phyloP scores from a whole-genome alignment of 176 grass and related monocot genomes.

The Urochloa ruziziensis region DNA sequence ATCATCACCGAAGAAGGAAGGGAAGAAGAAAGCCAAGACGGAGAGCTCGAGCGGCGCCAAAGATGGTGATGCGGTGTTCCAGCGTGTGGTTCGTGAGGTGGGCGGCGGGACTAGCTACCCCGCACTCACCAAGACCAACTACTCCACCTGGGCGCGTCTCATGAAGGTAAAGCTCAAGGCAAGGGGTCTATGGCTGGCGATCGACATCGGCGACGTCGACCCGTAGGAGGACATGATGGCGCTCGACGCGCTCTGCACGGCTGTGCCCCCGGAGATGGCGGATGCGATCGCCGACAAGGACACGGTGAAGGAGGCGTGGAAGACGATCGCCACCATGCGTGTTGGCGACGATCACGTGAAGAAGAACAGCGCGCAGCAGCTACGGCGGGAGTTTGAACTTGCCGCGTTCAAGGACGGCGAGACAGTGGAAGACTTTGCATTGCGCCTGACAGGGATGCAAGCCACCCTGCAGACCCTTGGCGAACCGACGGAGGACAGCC shows the following conservation, averaged over 20 bases:
- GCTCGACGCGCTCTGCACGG: background rate
- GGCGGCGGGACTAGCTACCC: too few relatives aligned
- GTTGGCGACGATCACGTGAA: background rate
- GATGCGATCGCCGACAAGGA: background rate
- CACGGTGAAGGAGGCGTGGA: background rate
- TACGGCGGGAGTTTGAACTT: background rate
- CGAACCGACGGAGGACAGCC: fast-evolving
- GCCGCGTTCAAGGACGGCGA: background rate
- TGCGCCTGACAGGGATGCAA: background rate
- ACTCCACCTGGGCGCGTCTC: background rate
- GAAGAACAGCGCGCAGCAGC: background rate
- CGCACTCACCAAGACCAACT: background rate
- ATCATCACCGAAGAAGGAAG: too few relatives aligned
- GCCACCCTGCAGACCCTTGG: background rate
- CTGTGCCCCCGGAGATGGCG: background rate
- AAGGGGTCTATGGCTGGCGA: background rate
- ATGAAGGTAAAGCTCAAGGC: background rate
- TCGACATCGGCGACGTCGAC: background rate
- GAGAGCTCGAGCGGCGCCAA: too few relatives aligned
- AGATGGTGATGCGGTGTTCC: too few relatives aligned
- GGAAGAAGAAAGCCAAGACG: too few relatives aligned
- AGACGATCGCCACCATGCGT: background rate
- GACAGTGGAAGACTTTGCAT: background rate
- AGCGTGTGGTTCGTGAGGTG: too few relatives aligned
- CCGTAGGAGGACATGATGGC: background rate